Conservation (phyloP, 345 rosid species). For the Melastoma malabathricum region DNA sequence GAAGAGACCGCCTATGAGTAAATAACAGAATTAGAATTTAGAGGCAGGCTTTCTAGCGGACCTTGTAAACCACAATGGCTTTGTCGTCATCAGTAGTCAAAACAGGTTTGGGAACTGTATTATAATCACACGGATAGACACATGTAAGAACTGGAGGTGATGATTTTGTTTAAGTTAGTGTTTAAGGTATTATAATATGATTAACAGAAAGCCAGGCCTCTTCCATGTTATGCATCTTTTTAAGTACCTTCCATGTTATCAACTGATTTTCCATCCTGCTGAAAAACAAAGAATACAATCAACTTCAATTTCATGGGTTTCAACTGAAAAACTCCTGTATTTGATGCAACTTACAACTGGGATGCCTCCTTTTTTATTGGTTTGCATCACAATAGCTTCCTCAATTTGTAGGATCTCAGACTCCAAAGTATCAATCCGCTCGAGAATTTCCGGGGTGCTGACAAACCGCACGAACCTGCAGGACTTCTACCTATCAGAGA, state of each 20-base stretch:
- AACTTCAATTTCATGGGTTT: slow-evolving; percentile 3
- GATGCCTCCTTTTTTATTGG: slow-evolving; percentile 51
- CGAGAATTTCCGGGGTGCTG: slow-evolving; percentile 82
- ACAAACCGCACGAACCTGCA: slow-evolving; percentile 97
- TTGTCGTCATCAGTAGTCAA: slow-evolving; percentile 50
- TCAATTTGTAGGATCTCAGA: slow-evolving; percentile 88
- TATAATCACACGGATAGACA: neutral
- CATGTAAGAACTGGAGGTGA: slow-evolving; percentile 5
- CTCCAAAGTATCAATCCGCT: slow-evolving; percentile 63
- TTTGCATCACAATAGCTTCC: slow-evolving; percentile 74
- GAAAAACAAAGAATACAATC: slow-evolving; percentile 5
- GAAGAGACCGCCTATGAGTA: slow-evolving; percentile 2
- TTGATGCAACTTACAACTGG: slow-evolving; percentile 31
- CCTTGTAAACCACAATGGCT: slow-evolving; percentile 84
- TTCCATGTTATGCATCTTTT: neutral
- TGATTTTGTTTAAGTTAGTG: slow-evolving; percentile 5
- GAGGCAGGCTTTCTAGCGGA: slow-evolving; percentile 17
- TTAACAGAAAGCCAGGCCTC: too few species aligned
- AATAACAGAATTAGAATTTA: slow-evolving; percentile 3
- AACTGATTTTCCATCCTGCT: slow-evolving; percentile 42
- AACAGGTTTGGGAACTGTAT: slow-evolving; percentile 33
- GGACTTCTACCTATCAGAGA: neutral
- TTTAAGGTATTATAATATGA: too few species aligned
- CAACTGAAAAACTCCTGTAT: slow-evolving; percentile 2
- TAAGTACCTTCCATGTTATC: slow-evolving; percentile 53